phyloP scores from a whole-genome alignment of 2,329 filamentous ascomycete genomes.

The Gaeumannomyces sp. region DNA sequence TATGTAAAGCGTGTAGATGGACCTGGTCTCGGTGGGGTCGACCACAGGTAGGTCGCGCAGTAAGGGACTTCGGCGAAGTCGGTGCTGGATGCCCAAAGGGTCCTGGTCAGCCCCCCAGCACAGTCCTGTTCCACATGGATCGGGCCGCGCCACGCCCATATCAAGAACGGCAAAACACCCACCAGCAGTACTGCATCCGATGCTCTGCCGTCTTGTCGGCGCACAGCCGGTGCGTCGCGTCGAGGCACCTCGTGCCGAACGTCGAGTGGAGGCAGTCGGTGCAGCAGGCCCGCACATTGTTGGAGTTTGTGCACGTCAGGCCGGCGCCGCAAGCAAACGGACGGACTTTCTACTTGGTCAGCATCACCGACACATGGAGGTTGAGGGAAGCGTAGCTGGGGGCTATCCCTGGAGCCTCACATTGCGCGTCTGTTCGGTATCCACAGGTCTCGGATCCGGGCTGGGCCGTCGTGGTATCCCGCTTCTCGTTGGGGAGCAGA shows the following conservation, averaged over 20 bases:
- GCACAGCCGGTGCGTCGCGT: constrained; percentile 4
- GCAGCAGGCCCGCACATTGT: constrained; percentile 7
- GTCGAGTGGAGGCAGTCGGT: constrained; percentile 6
- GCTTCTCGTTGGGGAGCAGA: background rate
- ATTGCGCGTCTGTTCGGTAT: constrained; percentile 7
- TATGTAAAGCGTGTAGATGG: constrained; percentile 6
- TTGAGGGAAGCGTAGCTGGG: too few relatives aligned
- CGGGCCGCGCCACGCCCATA: too few relatives aligned
- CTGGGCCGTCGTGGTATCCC: background rate
- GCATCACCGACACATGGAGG: too few relatives aligned
- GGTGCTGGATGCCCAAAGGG: background rate
- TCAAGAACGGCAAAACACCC: background rate
- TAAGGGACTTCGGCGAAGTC: constrained; percentile 5
- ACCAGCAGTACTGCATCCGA: constrained; percentile 7
- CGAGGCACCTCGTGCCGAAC: constrained; percentile 4
- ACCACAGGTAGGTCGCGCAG: constrained; percentile 10
- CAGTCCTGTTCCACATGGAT: too few relatives aligned
- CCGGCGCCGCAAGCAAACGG: constrained; percentile 5
- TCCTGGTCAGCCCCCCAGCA: too few relatives aligned
- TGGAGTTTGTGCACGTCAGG: constrained; percentile 10
- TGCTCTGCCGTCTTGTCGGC: background rate
- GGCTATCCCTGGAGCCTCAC: background rate
- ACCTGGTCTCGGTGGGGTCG: constrained; percentile 5
- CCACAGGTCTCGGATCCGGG: constrained; percentile 4
- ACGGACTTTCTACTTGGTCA: background rate